Evolutionary conservation across 2,329 filamentous ascomycete species (phyloP).

Genomic region (Calonectria hongkongensis): DNA sequence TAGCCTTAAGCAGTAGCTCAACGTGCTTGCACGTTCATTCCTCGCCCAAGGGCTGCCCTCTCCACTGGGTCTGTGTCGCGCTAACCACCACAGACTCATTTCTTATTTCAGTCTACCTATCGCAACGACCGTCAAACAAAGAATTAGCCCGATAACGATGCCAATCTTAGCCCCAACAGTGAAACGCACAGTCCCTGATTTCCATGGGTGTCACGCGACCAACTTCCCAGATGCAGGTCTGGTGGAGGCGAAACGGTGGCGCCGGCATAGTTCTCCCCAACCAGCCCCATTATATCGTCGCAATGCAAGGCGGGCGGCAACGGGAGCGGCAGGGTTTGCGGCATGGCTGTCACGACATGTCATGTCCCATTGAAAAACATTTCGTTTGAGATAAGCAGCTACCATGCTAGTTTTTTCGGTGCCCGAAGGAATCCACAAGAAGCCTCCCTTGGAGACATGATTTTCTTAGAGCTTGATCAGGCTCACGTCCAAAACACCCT

Average conservation of each 20-base stretch:
- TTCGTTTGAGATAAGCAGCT: neutral
- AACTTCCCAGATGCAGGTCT: slow-evolving; percentile 18
- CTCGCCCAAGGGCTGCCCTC: neutral
- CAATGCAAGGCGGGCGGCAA: slow-evolving; percentile 9
- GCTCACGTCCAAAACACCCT: slow-evolving; percentile 75
- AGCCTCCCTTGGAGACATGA: neutral
- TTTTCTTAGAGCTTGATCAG: slow-evolving; percentile 65
- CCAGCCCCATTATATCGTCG: neutral
- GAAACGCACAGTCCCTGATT: neutral
- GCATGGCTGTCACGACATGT: slow-evolving; percentile 15
- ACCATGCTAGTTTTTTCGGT: neutral
- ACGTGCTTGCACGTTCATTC: neutral
- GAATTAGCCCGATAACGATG: neutral
- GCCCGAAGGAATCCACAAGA: neutral
- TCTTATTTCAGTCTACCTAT: neutral
- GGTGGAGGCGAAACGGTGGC: neutral
- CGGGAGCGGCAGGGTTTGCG: slow-evolving; percentile 18
- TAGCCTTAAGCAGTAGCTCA: neutral
- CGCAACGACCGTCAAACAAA: neutral
- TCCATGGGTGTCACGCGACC: slow-evolving; percentile 24
- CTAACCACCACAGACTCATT: neutral
- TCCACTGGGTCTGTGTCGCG: neutral
- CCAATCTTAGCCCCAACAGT: neutral
- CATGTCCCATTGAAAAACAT: slow-evolving; percentile 18
- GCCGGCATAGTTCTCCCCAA: slow-evolving; percentile 9